These are phyloP conservation scores for Neurospora terricola DNA, from an alignment of 495 filamentous ascomycete genomes.

Conservation along the genomic window DNA sequence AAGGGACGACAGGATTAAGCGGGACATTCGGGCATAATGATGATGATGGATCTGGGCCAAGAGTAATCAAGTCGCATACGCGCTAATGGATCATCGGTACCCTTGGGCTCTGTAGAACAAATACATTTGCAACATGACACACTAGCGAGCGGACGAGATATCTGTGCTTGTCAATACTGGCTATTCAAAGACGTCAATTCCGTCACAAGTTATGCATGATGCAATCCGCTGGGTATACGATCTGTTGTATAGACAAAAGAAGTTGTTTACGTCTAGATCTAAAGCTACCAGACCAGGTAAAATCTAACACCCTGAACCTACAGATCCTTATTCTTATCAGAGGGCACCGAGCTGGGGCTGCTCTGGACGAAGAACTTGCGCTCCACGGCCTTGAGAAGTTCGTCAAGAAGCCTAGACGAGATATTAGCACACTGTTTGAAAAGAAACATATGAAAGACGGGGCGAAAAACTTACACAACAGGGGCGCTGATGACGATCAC, in stretches of 20 bases:
- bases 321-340: constrained; percentile 34
- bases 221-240: not conserved
- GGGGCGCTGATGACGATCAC: constrained; percentile 82
- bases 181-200: not conserved
- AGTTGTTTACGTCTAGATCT: not conserved
- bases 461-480: constrained; percentile 65
- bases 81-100: not conserved
- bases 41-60: not conserved
- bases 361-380: constrained; percentile 46
- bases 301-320: not conserved
- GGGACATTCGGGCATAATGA: not conserved
- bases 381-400: constrained; percentile 75
- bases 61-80: not conserved
- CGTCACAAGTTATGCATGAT: not conserved
- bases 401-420: constrained; percentile 66
- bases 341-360: constrained; percentile 11
- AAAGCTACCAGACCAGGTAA: not conserved
- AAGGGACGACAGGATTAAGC: constrained; percentile 66
- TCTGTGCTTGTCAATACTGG: not conserved
- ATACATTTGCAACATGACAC: not conserved
- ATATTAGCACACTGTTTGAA: constrained; percentile 25
- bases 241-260: not conserved
- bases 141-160: not conserved
- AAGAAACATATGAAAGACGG: not conserved
- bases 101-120: not conserved